phyloP scores from a whole-genome alignment of 768 basidiomycete species.

The Asterophora parasitica region DNA sequence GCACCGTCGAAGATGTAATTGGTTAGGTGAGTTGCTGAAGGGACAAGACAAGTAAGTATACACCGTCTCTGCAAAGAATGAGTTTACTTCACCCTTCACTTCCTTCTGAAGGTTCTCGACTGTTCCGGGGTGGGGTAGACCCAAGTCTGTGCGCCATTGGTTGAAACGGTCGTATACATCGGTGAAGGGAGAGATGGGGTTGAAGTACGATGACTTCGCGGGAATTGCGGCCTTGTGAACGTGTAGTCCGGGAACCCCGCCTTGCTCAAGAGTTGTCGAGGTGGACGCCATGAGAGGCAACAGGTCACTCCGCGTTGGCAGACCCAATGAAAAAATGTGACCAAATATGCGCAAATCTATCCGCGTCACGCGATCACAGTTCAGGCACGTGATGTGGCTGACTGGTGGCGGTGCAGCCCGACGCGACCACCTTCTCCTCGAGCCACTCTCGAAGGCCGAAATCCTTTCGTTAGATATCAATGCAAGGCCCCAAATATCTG shows the following conservation, averaged over 20 bases:
- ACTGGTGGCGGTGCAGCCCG: too few relatives aligned
- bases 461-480: too few relatives aligned
- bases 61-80: neutral
- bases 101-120: constrained; percentile 93
- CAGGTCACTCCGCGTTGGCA: constrained; percentile 24
- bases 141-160: constrained; percentile 76
- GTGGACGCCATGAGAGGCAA: constrained; percentile 40
- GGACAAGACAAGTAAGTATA: constrained; percentile 6
- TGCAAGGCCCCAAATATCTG: too few relatives aligned
- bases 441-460: too few relatives aligned
- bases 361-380: constrained; percentile 10
- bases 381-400: too few relatives aligned
- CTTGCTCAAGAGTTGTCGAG: constrained; percentile 35
- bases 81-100: constrained; percentile 64
- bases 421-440: too few relatives aligned
- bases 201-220: constrained; percentile 33
- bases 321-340: constrained; percentile 30
- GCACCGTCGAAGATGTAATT: constrained; percentile 98
- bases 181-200: constrained; percentile 54
- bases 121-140: constrained; percentile 86
- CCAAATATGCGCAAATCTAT: constrained; percentile 29
- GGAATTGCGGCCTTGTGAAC: constrained; percentile 29
- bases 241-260: constrained; percentile 33
- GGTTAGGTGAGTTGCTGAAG: constrained; percentile 78
- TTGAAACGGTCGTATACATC: constrained; percentile 70